phyloP scores from a whole-genome alignment of 768 basidiomycete genomes.

The Lanmaoa pseudosensibilis region DNA sequence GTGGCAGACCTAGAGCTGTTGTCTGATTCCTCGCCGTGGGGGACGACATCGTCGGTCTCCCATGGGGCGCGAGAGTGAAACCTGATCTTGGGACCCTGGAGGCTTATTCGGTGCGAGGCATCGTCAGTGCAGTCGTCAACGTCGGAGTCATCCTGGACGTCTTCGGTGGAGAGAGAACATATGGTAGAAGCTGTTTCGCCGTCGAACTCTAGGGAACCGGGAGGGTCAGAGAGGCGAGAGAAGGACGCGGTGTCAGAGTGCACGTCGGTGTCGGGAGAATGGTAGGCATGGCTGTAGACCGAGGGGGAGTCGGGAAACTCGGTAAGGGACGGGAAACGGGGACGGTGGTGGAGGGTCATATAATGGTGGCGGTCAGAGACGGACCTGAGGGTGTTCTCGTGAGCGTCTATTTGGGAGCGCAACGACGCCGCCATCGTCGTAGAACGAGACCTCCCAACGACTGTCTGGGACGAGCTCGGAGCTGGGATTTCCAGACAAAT shows the following conservation, averaged over 20 bases:
- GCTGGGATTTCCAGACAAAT: conserved; percentile 5
- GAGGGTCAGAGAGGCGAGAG: conserved; percentile 45
- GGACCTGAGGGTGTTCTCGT: conserved; percentile 29
- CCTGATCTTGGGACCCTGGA: conserved; percentile 81
- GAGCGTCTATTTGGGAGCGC: conserved; percentile 37
- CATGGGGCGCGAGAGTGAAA: conserved; percentile 82
- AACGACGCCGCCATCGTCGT: conserved; percentile 44
- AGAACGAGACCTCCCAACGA: conserved; percentile 4
- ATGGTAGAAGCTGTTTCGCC: conserved; percentile 42
- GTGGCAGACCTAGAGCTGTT: conserved; percentile 34
- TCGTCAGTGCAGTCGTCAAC: conserved; percentile 44
- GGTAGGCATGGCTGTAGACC: conserved; percentile 60
- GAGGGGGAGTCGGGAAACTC: conserved; percentile 69
- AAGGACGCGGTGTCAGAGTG: conserved; percentile 30
- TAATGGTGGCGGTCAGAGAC: conserved; percentile 50
- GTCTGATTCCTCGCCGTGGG: conserved; percentile 49
- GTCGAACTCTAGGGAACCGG: conserved; percentile 56
- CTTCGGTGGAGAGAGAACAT: conserved; percentile 30
- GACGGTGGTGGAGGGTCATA: conserved; percentile 37
- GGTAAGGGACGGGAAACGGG: conserved; percentile 54
- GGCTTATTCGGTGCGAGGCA: conserved; percentile 56
- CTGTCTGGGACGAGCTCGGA: neutral
- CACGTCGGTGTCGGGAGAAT: conserved; percentile 47
- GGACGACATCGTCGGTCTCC: conserved; percentile 58
- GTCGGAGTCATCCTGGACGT: conserved; percentile 36